These are phyloP conservation scores for Cyclostephanos tholiformis DNA, from an alignment of 108 stramenopile genomes.

Conservation along the genomic window DNA sequence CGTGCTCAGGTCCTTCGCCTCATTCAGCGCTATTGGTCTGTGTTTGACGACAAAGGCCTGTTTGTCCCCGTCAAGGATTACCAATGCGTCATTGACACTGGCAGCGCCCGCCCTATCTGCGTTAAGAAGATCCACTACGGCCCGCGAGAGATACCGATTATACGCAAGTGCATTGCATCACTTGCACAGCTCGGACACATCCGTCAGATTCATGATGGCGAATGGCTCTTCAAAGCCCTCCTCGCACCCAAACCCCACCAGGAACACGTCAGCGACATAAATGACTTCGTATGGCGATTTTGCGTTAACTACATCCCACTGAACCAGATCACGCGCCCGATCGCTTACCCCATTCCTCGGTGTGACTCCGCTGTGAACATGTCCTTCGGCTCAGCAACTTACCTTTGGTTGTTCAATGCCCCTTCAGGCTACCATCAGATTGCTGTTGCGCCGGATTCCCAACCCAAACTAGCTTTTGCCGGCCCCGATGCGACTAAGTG, in stretches of 20 bases:
- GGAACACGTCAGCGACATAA: not conserved
- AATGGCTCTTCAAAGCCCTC: not conserved
- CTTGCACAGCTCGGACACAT: not conserved
- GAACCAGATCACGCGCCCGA: not conserved
- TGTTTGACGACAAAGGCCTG: not conserved
- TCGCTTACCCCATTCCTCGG: not conserved
- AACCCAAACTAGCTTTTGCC: not conserved
- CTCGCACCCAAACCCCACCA: slow-evolving; percentile 3
- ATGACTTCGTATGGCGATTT: not conserved
- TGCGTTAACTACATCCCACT: not conserved
- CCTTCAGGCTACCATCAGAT: not conserved
- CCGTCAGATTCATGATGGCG: not conserved
- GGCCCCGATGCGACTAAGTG: not conserved
- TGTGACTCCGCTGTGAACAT: not conserved
- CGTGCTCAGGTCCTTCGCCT: too few relatives aligned
- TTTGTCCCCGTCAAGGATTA: not conserved
- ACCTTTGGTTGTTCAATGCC: not conserved
- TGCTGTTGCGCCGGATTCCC: not conserved
- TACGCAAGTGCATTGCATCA: not conserved
- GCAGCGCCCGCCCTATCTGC: not conserved
- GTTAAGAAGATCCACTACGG: not conserved
- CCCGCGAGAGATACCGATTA: not conserved
- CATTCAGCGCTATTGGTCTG: not conserved
- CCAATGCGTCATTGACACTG: not conserved
- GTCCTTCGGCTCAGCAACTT: not conserved